Evolutionary conservation across 805 yeast genomes (phyloP).

Genomic region (Suhomyces sp.): DNA sequence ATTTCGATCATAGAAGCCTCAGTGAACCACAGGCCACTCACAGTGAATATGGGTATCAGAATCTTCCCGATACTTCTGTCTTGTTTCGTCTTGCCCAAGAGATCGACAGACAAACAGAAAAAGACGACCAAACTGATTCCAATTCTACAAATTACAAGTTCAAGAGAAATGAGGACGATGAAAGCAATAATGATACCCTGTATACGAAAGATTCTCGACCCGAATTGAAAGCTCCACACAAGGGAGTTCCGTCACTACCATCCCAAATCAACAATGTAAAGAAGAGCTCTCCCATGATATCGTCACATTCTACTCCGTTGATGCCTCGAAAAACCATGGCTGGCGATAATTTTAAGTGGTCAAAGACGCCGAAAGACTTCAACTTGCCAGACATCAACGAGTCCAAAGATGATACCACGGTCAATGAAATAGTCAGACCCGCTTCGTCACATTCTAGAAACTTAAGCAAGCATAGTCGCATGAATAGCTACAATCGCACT

Average conservation of each 20-base stretch:
- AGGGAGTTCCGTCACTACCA: neutral
- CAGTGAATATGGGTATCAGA: neutral
- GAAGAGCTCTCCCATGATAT: slow-evolving; percentile 10
- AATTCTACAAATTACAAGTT: neutral
- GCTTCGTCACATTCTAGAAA: slow-evolving; percentile 6
- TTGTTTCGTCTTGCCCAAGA: slow-evolving; percentile 14
- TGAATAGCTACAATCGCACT: slow-evolving; percentile 5
- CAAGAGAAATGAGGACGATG: neutral
- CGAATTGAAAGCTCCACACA: neutral
- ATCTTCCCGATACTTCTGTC: slow-evolving; percentile 4
- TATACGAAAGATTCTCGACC: neutral
- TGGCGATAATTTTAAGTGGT: slow-evolving; percentile 3
- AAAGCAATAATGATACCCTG: neutral
- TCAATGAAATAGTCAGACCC: slow-evolving; percentile 9
- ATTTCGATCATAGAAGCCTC: slow-evolving; percentile 3
- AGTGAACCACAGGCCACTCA: neutral
- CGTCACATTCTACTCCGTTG: slow-evolving; percentile 28
- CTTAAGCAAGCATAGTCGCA: slow-evolving; percentile 4
- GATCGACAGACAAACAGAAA: neutral
- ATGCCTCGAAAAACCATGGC: neutral
- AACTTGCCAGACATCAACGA: slow-evolving; percentile 8
- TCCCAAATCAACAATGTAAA: neutral
- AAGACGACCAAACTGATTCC: neutral
- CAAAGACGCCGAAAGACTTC: slow-evolving; percentile 1
- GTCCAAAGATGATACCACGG: slow-evolving; percentile 12